Conservation (phyloP, 208 protist genomes). For the Trypanosoma scelopori region DNA sequence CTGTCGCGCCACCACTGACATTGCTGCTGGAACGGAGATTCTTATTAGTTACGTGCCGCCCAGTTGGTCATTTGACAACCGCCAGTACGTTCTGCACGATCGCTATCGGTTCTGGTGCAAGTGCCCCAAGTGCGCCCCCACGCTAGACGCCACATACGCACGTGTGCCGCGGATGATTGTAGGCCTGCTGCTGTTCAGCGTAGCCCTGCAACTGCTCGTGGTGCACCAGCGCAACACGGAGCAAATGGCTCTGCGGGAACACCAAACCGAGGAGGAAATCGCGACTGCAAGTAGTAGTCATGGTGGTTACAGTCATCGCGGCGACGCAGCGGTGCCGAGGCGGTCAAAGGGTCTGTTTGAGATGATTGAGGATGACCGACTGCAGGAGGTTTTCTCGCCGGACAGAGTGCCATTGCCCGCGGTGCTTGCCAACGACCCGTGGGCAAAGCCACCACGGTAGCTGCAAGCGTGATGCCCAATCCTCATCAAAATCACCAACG, state of each 20-base stretch:
- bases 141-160: slow-evolving; percentile 63
- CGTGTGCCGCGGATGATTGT: slow-evolving; percentile 51
- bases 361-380: slow-evolving; percentile 46
- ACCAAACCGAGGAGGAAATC: slow-evolving; percentile 18
- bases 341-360: slow-evolving; percentile 49
- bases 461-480: no score
- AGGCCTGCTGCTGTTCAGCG: slow-evolving; percentile 43
- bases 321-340: not conserved
- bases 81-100: slow-evolving; percentile 90
- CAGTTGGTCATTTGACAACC: slow-evolving; percentile 83
- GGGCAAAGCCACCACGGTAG: slow-evolving; percentile 21
- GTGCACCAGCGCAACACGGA: slow-evolving; percentile 47
- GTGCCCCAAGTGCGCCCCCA: slow-evolving; percentile 79
- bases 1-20: slow-evolving; percentile 75
- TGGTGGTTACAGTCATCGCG: not conserved
- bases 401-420: slow-evolving; percentile 20
- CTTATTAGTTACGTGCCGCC: slow-evolving; percentile 86
- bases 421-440: slow-evolving; percentile 17
- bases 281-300: not conserved
- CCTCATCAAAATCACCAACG: no score
- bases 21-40: slow-evolving; percentile 69
- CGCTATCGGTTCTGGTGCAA: slow-evolving; percentile 90
- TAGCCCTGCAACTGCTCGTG: slow-evolving; percentile 67
- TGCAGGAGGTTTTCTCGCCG: slow-evolving; percentile 33
- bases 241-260: slow-evolving; percentile 29